These are phyloP conservation scores for Fraxinus velutina DNA, from an alignment of 305 asterid genomes.

Conservation along the genomic window DNA sequence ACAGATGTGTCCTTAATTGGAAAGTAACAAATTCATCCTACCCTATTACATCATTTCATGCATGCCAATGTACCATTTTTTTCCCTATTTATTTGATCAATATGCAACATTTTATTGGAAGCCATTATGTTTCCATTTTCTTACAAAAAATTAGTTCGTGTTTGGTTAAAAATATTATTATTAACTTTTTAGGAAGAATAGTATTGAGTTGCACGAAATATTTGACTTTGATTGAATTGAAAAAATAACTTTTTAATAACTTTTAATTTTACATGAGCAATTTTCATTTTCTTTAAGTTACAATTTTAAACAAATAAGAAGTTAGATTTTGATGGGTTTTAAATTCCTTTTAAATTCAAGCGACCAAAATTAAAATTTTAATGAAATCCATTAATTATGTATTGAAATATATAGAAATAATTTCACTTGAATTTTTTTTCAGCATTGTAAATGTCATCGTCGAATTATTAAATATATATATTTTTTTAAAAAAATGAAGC, in stretches of 20 bases:
- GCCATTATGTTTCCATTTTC: background rate
- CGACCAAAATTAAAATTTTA: too few species aligned
- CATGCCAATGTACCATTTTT: background rate
- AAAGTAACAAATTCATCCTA: background rate
- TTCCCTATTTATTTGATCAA: too few species aligned
- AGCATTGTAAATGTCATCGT: too few species aligned
- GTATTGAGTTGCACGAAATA: background rate
- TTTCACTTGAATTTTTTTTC: too few species aligned
- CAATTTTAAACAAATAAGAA: too few species aligned
- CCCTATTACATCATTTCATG: background rate
- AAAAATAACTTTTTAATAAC: background rate
- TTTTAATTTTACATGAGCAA: background rate
- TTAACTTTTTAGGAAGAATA: background rate
- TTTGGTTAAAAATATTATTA: background rate
- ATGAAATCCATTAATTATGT: too few species aligned
- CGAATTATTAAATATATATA: too few species aligned
- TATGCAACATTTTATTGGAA: background rate
- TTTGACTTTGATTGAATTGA: background rate
- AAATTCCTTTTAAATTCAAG: too few species aligned
- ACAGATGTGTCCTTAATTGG: background rate
- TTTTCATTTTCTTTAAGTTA: background rate
- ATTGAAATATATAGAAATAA: too few species aligned
- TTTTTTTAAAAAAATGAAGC: too few species aligned
- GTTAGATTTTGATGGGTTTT: too few species aligned
- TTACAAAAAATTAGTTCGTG: background rate